Evolutionary conservation across 345 rosid genomes (phyloP).

Genomic region (Crucihimalaya himalaica): DNA sequence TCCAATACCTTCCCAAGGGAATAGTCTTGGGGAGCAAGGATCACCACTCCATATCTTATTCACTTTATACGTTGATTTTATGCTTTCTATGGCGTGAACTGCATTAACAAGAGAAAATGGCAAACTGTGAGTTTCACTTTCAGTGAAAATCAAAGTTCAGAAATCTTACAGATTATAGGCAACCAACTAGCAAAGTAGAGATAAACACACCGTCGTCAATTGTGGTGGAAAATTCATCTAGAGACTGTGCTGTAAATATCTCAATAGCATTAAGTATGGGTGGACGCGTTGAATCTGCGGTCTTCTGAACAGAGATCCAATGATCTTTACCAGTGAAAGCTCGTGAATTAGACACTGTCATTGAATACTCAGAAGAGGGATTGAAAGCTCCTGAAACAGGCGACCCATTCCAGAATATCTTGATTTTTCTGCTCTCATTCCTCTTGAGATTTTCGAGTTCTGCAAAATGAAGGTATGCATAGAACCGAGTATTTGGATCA

Average conservation of each 20-base stretch:
- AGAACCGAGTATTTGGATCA: conserved; percentile 37
- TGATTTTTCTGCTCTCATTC: conserved; percentile 46
- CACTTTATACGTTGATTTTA: conserved; percentile 43
- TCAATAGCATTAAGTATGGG: conserved; percentile 52
- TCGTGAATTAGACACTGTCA: conserved; percentile 42
- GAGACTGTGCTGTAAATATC: conserved; percentile 30
- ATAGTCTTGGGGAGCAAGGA: conserved; percentile 55
- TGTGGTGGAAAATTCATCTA: conserved; percentile 24
- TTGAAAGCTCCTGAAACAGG: conserved; percentile 38
- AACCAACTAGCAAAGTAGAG: background rate
- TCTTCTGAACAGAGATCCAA: conserved; percentile 45
- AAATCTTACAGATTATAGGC: background rate
- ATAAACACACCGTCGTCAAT: conserved; percentile 39
- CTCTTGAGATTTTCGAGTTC: conserved; percentile 38
- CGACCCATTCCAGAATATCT: conserved; percentile 46
- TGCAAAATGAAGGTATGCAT: conserved; percentile 47
- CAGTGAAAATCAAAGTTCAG: conserved; percentile 3
- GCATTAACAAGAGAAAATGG: background rate
- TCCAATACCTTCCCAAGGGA: conserved; percentile 53
- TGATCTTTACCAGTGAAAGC: conserved; percentile 50
- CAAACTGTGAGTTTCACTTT: conserved; percentile 16
- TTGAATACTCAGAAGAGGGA: conserved; percentile 38
- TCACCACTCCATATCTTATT: conserved; percentile 57
- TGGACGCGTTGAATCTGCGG: conserved; percentile 41
- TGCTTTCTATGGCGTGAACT: conserved; percentile 46